Percentiles rank a stretch among this genome's conserved stretches.
These are phyloP conservation scores for Aspergillus jensenii DNA, from an alignment of 2,329 filamentous ascomycete species.

Conservation along the genomic window DNA sequence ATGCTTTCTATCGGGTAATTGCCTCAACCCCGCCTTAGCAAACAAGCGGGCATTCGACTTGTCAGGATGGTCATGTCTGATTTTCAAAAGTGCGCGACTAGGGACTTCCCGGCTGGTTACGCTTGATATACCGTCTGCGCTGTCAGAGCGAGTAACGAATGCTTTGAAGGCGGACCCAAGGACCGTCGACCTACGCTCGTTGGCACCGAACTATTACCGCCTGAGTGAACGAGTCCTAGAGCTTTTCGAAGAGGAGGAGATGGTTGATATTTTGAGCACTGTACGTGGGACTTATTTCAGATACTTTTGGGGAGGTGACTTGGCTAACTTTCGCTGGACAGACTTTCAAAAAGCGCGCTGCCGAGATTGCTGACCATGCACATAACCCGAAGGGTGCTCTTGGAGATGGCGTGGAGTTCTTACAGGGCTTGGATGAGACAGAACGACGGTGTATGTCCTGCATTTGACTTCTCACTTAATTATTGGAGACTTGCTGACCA, in stretches of 20 bases:
- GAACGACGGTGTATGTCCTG: slow-evolving; percentile 63
- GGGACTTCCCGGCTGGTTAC: slow-evolving; percentile 64
- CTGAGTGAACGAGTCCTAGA: slow-evolving; percentile 84
- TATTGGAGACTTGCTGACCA: slow-evolving; percentile 4
- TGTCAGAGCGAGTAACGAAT: slow-evolving; percentile 78
- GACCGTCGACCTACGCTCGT: slow-evolving; percentile 77
- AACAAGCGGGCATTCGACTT: background rate
- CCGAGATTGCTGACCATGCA: slow-evolving; percentile 83
- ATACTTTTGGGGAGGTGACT: background rate
- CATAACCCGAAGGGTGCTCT: slow-evolving; percentile 75
- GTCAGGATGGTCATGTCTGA: background rate
- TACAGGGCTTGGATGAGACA: slow-evolving; percentile 84
- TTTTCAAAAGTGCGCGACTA: slow-evolving; percentile 38
- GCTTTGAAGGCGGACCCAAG: slow-evolving; percentile 88
- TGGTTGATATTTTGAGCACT: slow-evolving; percentile 66
- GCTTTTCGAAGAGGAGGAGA: slow-evolving; percentile 84
- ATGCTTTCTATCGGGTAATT: slow-evolving; percentile 65
- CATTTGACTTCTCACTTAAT: background rate
- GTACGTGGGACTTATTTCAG: slow-evolving; percentile 25
- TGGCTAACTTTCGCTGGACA: slow-evolving; percentile 28
- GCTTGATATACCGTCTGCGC: slow-evolving; percentile 75
- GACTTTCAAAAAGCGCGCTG: slow-evolving; percentile 78
- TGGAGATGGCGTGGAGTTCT: slow-evolving; percentile 72
- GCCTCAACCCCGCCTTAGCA: background rate
- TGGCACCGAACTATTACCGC: slow-evolving; percentile 84